Evolutionary conservation across 257 asterid species (phyloP).

Genomic region (Nicotiana benthamiana): DNA sequence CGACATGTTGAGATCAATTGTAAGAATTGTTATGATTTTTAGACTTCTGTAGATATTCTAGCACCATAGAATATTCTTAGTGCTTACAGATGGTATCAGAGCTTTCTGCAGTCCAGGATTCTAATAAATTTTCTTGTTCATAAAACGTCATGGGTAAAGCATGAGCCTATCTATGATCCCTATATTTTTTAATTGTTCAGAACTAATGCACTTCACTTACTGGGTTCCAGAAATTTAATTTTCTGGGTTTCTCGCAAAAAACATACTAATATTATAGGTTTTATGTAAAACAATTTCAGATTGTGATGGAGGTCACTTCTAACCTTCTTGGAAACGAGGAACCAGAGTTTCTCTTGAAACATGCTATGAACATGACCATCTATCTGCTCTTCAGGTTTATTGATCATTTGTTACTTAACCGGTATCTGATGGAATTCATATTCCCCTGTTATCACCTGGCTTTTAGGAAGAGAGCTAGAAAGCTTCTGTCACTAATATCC

Average conservation of each 20-base stretch:
- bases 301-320: background rate
- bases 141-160: background rate
- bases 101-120: background rate
- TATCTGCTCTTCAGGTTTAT: background rate
- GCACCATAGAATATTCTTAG: background rate
- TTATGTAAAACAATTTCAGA: background rate
- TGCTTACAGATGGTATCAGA: background rate
- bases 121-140: background rate
- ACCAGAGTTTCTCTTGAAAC: background rate
- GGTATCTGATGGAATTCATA: background rate
- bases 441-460: background rate
- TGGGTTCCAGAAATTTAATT: background rate
- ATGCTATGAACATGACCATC: background rate
- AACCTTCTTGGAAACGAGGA: background rate
- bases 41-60: background rate
- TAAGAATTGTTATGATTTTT: background rate
- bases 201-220: background rate
- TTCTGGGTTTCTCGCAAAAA: background rate
- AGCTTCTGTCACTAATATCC: background rate
- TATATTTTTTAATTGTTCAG: background rate
- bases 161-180: background rate
- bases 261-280: background rate
- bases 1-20: background rate
- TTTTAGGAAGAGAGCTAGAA: background rate
- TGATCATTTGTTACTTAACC: background rate